Evolutionary conservation across 768 basidiomycete species (phyloP).

Genomic region (Leucocoprinus birnbaumii): DNA sequence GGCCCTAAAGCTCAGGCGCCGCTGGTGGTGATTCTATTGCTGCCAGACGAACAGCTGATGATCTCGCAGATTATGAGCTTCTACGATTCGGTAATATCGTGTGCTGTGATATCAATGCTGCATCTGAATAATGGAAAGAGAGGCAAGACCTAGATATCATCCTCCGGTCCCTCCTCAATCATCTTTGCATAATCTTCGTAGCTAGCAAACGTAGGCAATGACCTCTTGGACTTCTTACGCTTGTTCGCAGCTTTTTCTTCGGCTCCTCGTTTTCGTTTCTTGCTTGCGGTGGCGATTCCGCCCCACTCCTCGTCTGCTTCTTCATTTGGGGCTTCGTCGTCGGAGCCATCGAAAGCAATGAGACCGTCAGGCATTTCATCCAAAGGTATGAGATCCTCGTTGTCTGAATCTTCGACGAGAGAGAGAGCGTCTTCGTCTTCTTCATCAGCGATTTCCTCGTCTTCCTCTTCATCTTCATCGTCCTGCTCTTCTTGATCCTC

Average conservation of each 20-base stretch:
- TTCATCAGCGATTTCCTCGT: conserved; percentile 16
- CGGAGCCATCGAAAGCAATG: conserved; percentile 60
- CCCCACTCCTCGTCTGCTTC: conserved; percentile 50
- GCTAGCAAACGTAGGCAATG: conserved; percentile 79
- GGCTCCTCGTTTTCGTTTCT: conserved; percentile 30
- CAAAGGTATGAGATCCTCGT: conserved; percentile 64
- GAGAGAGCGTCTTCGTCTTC: conserved; percentile 48
- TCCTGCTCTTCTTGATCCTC: conserved; percentile 29
- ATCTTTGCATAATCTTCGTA: conserved; percentile 85
- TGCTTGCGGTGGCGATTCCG: conserved; percentile 35
- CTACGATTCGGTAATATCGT: too few species aligned
- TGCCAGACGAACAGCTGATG: too few species aligned
- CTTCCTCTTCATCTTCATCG: conserved; percentile 30
- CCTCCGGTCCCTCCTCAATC: conserved; percentile 78
- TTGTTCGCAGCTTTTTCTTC: conserved; percentile 35
- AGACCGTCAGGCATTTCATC: conserved; percentile 57
- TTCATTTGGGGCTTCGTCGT: conserved; percentile 38
- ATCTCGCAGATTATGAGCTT: too few species aligned
- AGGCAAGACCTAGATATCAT: conserved; percentile 45
- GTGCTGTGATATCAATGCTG: too few species aligned
- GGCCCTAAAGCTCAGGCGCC: too few species aligned
- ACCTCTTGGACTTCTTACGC: conserved; percentile 63
- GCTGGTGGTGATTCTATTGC: too few species aligned
- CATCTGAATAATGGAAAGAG: too few species aligned
- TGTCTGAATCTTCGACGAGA: conserved; percentile 64